These are phyloP conservation scores for Fusarium napiforme DNA, from an alignment of 2,329 filamentous ascomycete genomes.

Conservation along the genomic window DNA sequence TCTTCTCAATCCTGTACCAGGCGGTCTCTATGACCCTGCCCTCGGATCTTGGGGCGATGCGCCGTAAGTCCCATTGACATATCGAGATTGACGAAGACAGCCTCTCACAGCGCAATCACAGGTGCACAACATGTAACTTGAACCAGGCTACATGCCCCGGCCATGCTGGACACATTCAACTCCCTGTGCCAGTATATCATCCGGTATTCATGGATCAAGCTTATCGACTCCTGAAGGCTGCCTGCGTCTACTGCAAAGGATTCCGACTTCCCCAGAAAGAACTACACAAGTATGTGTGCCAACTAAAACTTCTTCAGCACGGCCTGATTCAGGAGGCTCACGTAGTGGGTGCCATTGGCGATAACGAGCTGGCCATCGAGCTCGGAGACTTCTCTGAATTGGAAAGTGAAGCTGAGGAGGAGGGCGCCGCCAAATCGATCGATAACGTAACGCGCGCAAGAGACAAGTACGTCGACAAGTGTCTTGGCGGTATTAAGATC, in stretches of 20 bases:
- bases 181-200: conserved; percentile 93
- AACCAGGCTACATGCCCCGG: conserved; percentile 86
- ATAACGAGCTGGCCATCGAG: conserved; percentile 54
- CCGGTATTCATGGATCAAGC: conserved; percentile 96
- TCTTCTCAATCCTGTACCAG: conserved; percentile 86
- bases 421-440: conserved; percentile 62
- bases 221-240: conserved; percentile 83
- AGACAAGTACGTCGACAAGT: conserved; percentile 76
- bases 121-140: conserved; percentile 92
- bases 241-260: conserved; percentile 90
- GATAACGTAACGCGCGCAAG: conserved; percentile 64
- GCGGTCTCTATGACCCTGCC: conserved; percentile 91
- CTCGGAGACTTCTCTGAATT: conserved; percentile 52
- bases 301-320: conserved; percentile 85
- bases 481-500: conserved; percentile 70
- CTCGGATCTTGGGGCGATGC: conserved; percentile 90
- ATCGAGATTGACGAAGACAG: not conserved
- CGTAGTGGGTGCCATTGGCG: conserved; percentile 64
- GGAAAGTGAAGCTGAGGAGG: conserved; percentile 71
- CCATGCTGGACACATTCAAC: conserved; percentile 93
- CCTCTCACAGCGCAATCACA: conserved; percentile 50
- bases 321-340: conserved; percentile 79
- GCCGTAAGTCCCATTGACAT: conserved; percentile 62
- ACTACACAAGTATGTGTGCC: conserved; percentile 83
- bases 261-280: conserved; percentile 82